phyloP scores from a whole-genome alignment of 2,329 filamentous ascomycete species.

The Fusarium anguioides region DNA sequence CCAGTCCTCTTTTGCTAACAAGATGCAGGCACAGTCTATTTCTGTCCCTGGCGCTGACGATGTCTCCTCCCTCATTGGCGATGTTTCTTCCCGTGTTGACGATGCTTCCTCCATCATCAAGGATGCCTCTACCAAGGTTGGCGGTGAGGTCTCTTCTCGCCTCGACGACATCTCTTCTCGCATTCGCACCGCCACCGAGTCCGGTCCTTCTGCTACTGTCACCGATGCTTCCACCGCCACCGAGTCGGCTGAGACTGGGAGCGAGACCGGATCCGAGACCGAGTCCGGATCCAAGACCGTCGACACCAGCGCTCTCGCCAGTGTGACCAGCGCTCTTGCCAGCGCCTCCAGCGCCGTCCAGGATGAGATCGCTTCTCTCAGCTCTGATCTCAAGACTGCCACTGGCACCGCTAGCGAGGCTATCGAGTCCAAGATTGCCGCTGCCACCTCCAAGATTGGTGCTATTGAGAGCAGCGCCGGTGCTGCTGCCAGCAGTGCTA shows the following conservation, averaged over 20 bases:
- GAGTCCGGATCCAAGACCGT: conserved; percentile 19
- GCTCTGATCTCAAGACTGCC: conserved; percentile 43
- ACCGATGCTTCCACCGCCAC: conserved; percentile 24
- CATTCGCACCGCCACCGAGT: conserved; percentile 13
- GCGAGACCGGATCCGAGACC: conserved; percentile 21
- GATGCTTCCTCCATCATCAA: conserved; percentile 20
- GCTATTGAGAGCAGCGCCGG: conserved; percentile 14
- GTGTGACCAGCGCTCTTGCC: conserved; percentile 33
- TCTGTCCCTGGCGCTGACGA: conserved; percentile 17
- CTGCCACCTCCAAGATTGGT: conserved; percentile 30
- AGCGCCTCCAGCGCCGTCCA: conserved; percentile 21
- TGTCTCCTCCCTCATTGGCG: conserved; percentile 28
- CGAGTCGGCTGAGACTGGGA: conserved; percentile 30
- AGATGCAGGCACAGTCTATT: conserved; percentile 25
- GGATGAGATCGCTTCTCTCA: conserved; percentile 38
- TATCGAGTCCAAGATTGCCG: conserved; percentile 30
- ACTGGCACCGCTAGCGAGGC: conserved; percentile 33
- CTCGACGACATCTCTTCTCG: conserved; percentile 26
- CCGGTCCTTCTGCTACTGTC: conserved; percentile 14
- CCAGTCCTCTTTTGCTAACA: neutral
- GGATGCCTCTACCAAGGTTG: conserved; percentile 19
- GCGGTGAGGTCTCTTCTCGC: conserved; percentile 17
- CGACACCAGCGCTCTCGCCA: conserved; percentile 35
- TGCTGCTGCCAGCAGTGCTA: conserved; percentile 27
- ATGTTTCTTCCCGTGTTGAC: conserved; percentile 14